Percentiles rank a stretch among this genome's conserved stretches.
phyloP scores from a whole-genome alignment of 192 early-diverging fungal genomes.

The Dissophora ornata region DNA sequence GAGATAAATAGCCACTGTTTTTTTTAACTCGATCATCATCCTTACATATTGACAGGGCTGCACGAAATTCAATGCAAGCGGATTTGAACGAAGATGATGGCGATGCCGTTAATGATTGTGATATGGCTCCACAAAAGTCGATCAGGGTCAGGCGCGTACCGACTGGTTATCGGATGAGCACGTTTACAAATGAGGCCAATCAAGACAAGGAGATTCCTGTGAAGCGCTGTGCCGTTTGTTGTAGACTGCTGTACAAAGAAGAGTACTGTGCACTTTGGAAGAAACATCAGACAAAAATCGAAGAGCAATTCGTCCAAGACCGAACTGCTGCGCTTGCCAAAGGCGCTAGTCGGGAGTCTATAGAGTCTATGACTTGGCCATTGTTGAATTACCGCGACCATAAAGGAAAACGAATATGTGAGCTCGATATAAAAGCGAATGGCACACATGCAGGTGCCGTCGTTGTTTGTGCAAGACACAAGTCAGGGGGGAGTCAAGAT shows the following conservation, averaged over 20 bases:
- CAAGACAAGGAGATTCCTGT: constrained; percentile 6
- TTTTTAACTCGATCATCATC: too few species aligned
- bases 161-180: neutral
- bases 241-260: constrained; percentile 16
- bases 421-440: constrained; percentile 1
- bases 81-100: too few species aligned
- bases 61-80: too few species aligned
- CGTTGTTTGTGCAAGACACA: constrained; percentile 27
- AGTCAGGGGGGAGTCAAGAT: constrained; percentile 9
- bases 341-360: neutral
- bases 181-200: constrained; percentile 11
- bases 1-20: too few species aligned
- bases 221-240: constrained; percentile 19
- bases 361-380: constrained; percentile 9
- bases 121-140: too few species aligned
- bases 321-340: neutral
- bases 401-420: constrained; percentile 4
- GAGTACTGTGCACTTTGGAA: constrained; percentile 6
- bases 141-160: too few species aligned
- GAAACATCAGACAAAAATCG: neutral
- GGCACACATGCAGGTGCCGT: constrained; percentile 7
- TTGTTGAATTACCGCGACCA: constrained; percentile 20
- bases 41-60: too few species aligned
- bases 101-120: too few species aligned
- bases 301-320: constrained; percentile 2